phyloP scores from a whole-genome alignment of 129 eudicot species.

The Pittosporum tobira region DNA sequence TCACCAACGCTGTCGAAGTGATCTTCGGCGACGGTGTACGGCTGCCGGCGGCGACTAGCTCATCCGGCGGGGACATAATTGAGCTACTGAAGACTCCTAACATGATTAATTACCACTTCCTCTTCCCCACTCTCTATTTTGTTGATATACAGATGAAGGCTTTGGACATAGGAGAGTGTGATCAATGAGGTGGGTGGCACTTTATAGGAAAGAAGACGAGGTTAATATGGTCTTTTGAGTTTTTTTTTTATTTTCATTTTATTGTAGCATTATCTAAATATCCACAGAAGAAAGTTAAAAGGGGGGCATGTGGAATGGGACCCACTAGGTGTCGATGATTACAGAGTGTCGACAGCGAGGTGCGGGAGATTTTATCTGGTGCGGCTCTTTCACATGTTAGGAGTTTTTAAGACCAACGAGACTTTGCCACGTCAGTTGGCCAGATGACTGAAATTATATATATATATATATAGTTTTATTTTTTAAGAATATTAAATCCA shows the following conservation, averaged over 20 bases:
- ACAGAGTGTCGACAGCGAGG: constrained; percentile 25
- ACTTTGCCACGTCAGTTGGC: background rate
- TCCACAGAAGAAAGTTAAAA: constrained; percentile 6
- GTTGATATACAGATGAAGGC: background rate
- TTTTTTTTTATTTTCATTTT: background rate
- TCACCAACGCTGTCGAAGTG: constrained; percentile 53
- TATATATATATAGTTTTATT: too few species aligned
- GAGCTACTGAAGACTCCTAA: constrained; percentile 78
- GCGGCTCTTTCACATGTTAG: background rate
- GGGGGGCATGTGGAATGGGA: constrained; percentile 15
- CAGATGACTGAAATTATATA: too few species aligned
- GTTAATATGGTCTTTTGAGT: constrained; percentile 25
- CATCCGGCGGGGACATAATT: constrained; percentile 88
- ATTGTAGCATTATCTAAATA: background rate
- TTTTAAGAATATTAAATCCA: too few species aligned
- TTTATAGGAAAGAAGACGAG: constrained; percentile 35
- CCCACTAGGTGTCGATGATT: constrained; percentile 27
- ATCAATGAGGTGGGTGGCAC: constrained; percentile 10
- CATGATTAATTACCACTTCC: constrained; percentile 25
- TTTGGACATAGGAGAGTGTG: constrained; percentile 33
- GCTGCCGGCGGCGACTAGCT: constrained; percentile 95
- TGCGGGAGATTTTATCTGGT: background rate
- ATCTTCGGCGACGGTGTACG: constrained; percentile 95
- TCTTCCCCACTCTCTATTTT: background rate
- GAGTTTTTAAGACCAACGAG: too few species aligned